phyloP scores from a whole-genome alignment of 208 protist species.

The Acanthamoeba royreba region DNA sequence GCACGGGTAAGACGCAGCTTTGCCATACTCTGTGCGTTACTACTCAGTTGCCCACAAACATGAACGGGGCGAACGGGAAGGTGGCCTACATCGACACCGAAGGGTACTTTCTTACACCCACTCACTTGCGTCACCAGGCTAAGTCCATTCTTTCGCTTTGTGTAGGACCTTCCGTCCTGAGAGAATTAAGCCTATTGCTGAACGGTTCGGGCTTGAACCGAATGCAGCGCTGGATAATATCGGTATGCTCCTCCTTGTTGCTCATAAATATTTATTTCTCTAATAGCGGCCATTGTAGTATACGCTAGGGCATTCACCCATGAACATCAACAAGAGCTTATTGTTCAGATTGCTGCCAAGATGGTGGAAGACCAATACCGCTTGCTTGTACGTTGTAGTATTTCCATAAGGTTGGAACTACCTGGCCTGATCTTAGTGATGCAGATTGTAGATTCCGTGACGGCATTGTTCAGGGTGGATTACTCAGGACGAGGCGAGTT shows the following conservation, averaged over 20 bases:
- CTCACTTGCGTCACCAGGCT: neutral
- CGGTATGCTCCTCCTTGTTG: constrained; percentile 54
- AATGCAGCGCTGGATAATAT: constrained; percentile 95
- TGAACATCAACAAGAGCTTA: constrained; percentile 88
- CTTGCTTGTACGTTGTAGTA: constrained; percentile 50
- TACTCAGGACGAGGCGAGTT: constrained; percentile 96
- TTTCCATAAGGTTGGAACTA: neutral
- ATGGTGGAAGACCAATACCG: constrained; percentile 79
- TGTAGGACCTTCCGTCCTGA: constrained; percentile 84
- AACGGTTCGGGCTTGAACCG: constrained; percentile 92
- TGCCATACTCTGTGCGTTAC: constrained; percentile 97
- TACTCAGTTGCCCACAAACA: constrained; percentile 89
- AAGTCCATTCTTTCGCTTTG: neutral
- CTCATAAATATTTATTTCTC: neutral
- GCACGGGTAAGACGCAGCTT: constrained; percentile 98
- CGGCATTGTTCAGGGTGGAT: constrained; percentile 97
- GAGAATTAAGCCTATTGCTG: constrained; percentile 93
- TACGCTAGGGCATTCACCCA: constrained; percentile 94
- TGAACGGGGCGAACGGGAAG: constrained; percentile 79
- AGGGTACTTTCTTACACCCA: constrained; percentile 87
- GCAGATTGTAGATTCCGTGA: constrained; percentile 97
- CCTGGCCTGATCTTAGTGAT: neutral
- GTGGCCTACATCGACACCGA: constrained; percentile 98
- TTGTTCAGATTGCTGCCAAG: constrained; percentile 70
- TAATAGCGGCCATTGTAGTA: neutral